Evolutionary conservation across 75 land plant genomes (phyloP).

Genomic region (Pinus taeda): DNA sequence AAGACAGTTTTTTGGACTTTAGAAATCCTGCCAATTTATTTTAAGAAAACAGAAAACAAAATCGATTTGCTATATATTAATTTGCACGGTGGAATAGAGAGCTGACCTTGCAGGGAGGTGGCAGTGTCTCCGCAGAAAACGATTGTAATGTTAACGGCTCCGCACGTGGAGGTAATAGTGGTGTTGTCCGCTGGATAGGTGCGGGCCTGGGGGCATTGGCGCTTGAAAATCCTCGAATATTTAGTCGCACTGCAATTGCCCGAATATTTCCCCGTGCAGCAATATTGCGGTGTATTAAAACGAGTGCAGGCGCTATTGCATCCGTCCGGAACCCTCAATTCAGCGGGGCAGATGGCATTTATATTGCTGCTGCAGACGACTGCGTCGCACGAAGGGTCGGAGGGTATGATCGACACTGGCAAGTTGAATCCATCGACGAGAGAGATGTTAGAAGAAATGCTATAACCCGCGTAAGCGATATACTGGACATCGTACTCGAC

Average conservation of each 20-base stretch:
- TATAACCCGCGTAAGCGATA: too few species aligned
- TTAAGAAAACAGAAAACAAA: too few species aligned
- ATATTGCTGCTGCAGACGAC: constrained; percentile 47
- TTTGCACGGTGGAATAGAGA: too few species aligned
- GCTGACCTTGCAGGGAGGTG: too few species aligned
- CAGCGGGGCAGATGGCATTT: constrained; percentile 46
- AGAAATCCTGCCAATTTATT: too few species aligned
- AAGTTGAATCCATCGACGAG: constrained; percentile 70
- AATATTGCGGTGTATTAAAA: constrained; percentile 47
- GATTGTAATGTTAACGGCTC: constrained; percentile 19
- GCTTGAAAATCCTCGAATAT: constrained; percentile 60
- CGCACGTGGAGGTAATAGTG: constrained; percentile 63
- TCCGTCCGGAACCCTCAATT: constrained; percentile 47
- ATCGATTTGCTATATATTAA: too few species aligned
- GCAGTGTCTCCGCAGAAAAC: constrained; percentile 12
- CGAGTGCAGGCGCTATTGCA: constrained; percentile 68
- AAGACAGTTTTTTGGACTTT: too few species aligned
- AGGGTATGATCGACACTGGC: constrained; percentile 48
- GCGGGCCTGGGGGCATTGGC: constrained; percentile 53
- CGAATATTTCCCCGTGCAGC: constrained; percentile 34
- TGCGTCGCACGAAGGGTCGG: constrained; percentile 16
- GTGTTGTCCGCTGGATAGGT: constrained; percentile 50
- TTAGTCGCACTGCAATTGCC: constrained; percentile 49
- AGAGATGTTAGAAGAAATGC: too few species aligned
- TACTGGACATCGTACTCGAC: too few species aligned